Base-by-base conservation (phyloP, 768 basidiomycete genomes). In the Phlebiopsis gigantea region DNA sequence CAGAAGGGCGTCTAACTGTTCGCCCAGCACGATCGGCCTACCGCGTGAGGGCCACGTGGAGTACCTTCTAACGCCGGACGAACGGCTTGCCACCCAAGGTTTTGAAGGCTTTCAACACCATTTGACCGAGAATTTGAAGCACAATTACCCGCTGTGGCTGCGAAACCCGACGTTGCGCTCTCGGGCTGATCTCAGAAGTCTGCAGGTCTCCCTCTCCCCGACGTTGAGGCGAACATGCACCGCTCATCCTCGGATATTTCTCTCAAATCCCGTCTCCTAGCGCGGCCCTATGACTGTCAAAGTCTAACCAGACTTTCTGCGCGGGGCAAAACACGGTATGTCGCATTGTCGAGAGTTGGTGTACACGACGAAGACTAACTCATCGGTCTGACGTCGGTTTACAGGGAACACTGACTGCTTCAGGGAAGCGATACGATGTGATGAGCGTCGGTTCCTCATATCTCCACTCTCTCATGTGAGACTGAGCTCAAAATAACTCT, bases 201-300 rank as follows among this genome's bases (percentile, higher is more conserved):
- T 29, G 15, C 22, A 21, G 14, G 21, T 42, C 39, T 51, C 29
- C n/a, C 9, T n/a, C 4, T 29, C 15, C 28, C 57, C 57, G 50
- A 57, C 50, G 48, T 57, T 52, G 50, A 57, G 41, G 50, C 50
- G 50, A 57, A 53, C 30, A 52, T 51, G 50, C 31, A 28, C 49
- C 57, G 43, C 19, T 5, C 17, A 19, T 52, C 30, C 24, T 45
- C 24, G 34, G 55, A 46, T 47, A 24, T 47, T 46, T 17, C 17
- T 25, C n/a, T 26, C 45, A 48, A 15, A 12, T 15, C 28, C n/a
- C 15, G 21, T 34, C 24, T 25, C 24, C 28, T 25, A 28, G 14
- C 2, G 1, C 29, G n/a, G 2, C 22, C 45, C 46, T 4, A 45
- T 54, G 53, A 28, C 44, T 14, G 1, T 17, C 19, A 17, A 6